Percentiles rank a stretch among this genome's conserved stretches.
These are phyloP conservation scores for Hanseniaspora nectarophila DNA, from an alignment of 805 yeast species.

Conservation along the genomic window DNA sequence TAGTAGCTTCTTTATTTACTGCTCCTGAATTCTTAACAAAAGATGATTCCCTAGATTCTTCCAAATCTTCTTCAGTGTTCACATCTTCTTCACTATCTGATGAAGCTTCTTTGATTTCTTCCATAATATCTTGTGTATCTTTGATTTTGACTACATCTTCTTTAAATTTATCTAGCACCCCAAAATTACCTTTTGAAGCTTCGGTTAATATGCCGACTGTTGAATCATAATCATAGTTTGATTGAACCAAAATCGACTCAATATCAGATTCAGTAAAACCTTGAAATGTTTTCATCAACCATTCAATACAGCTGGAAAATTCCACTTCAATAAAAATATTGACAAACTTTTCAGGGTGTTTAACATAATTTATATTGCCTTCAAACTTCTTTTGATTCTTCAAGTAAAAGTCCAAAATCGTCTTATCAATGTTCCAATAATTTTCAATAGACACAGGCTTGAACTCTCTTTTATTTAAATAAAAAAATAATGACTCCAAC, in stretches of 20 bases:
- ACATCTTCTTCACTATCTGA: not conserved
- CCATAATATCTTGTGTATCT: not conserved
- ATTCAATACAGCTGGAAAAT: not conserved
- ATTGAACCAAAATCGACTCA: slow-evolving; percentile 1
- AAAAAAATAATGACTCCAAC: not conserved
- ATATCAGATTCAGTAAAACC: not conserved
- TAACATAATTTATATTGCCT: not conserved
- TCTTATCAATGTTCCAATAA: slow-evolving; percentile 7
- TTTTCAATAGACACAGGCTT: not conserved
- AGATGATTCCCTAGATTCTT: no score
- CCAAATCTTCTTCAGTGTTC: no score
- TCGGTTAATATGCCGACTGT: not conserved
- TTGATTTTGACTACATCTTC: not conserved
- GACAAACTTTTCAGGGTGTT: not conserved
- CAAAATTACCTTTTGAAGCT: not conserved
- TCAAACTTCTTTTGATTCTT: not conserved
- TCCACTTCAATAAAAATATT: not conserved
- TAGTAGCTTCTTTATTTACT: no score
- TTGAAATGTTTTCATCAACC: not conserved
- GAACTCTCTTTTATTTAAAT: not conserved
- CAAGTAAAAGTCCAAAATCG: not conserved
- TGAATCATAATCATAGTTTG: not conserved
- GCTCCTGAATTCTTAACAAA: no score
- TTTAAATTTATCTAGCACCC: not conserved
- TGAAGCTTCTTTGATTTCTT: not conserved